A percentile compares a stretch with the other conserved stretches of the same genome.
These are phyloP conservation scores for Termitomyces sp. DNA, from an alignment of 768 basidiomycete genomes.

Conservation along the genomic window DNA sequence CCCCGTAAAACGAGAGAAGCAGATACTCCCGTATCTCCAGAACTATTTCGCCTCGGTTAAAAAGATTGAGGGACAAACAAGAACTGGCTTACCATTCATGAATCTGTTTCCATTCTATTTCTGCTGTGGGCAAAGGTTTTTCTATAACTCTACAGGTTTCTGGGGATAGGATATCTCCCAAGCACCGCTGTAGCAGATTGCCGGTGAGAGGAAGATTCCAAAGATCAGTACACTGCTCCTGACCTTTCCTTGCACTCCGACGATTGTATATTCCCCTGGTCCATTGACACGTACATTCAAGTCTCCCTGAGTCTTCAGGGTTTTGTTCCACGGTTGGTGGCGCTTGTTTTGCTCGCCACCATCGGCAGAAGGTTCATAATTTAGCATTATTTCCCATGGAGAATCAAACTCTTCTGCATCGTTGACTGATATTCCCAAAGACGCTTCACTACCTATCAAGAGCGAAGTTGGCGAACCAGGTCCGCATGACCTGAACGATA, in stretches of 20 bases:
- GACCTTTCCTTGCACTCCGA: conserved; percentile 66
- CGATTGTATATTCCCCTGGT: conserved; percentile 76
- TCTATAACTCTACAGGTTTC: conserved; percentile 75
- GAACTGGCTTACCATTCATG: conserved; percentile 69
- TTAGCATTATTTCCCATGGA: conserved; percentile 61
- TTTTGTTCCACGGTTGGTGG: conserved; percentile 59
- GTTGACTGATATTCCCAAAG: conserved; percentile 45
- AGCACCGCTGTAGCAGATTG: conserved; percentile 50
- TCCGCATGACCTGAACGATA: conserved; percentile 71
- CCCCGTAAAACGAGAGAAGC: conserved; percentile 85
- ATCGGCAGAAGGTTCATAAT: conserved; percentile 49
- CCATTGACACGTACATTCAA: conserved; percentile 44
- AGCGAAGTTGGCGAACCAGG: conserved; percentile 65
- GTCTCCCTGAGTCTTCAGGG: conserved; percentile 45
- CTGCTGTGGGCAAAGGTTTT: conserved; percentile 70
- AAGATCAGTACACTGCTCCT: conserved; percentile 1
- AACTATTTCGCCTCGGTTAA: conserved; percentile 35
- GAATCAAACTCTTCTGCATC: conserved; percentile 57
- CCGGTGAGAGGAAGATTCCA: conserved; percentile 4
- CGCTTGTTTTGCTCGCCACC: conserved; percentile 30
- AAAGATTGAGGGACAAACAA: neutral
- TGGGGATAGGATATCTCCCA: conserved; percentile 79
- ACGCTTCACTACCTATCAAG: conserved; percentile 62
- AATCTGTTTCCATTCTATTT: conserved; percentile 85
- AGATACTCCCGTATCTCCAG: conserved; percentile 87